Conservation (phyloP, 805 yeast genomes). For the Ogataea saltuana region DNA sequence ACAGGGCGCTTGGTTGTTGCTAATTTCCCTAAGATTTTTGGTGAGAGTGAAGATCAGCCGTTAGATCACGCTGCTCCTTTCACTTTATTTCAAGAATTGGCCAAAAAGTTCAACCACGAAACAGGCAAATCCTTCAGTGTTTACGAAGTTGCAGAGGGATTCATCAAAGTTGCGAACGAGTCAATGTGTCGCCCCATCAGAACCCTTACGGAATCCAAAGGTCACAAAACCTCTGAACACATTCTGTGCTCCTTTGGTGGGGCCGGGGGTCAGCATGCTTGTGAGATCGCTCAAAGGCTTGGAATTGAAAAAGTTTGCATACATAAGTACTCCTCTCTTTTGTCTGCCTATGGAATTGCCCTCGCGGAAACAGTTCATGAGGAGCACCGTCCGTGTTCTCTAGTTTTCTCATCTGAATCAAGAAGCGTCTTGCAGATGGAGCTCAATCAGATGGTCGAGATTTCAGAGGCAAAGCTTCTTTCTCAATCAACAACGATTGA, state of each 20-base stretch:
- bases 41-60: conserved; percentile 73
- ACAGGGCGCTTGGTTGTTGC: conserved; percentile 73
- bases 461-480: conserved; percentile 11
- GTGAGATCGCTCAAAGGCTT: conserved; percentile 66
- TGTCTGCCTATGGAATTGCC: conserved; percentile 58
- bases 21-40: conserved; percentile 78
- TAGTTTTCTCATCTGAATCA: conserved; percentile 34
- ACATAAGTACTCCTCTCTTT: conserved; percentile 77
- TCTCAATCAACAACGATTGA: conserved; percentile 44
- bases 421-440: conserved; percentile 41
- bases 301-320: conserved; percentile 68
- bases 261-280: conserved; percentile 90
- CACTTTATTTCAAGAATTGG: conserved; percentile 51
- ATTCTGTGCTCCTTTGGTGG: conserved; percentile 84
- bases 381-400: conserved; percentile 65
- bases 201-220: conserved; percentile 79
- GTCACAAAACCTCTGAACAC: conserved; percentile 63
- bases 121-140: conserved; percentile 46
- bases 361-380: conserved; percentile 82
- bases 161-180: conserved; percentile 79
- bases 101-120: conserved; percentile 55
- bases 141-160: conserved; percentile 77
- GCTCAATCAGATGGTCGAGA: conserved; percentile 33
- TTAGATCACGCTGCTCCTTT: conserved; percentile 57
- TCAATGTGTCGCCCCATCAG: conserved; percentile 89